Evolutionary conservation across 2,329 filamentous ascomycete species (phyloP).

Genomic region (Pestalotiopsis sp.): DNA sequence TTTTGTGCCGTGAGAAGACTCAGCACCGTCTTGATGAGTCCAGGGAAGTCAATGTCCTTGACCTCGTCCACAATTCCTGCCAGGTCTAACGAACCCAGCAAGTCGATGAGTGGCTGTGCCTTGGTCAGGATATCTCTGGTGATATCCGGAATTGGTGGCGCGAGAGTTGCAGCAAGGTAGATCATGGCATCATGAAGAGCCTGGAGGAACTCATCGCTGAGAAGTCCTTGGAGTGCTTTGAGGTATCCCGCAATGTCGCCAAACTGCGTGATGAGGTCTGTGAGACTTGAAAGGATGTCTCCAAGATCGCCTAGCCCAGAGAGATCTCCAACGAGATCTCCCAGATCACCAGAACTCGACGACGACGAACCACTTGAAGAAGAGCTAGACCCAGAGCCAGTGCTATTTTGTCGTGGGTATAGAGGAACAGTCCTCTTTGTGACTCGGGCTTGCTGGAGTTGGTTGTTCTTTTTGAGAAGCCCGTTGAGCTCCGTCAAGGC

Average conservation of each 20-base stretch:
- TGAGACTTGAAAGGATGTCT: constrained; percentile 23
- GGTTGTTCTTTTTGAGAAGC: constrained; percentile 37
- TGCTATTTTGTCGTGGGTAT: constrained; percentile 26
- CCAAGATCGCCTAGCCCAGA: constrained; percentile 27
- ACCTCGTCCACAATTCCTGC: constrained; percentile 27
- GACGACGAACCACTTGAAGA: constrained; percentile 12
- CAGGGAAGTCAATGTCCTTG: constrained; percentile 32
- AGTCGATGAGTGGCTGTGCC: constrained; percentile 27
- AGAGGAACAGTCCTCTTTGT: constrained; percentile 16
- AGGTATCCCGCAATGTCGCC: constrained; percentile 28
- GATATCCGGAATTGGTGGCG: constrained; percentile 34
- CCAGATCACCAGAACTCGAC: constrained; percentile 13
- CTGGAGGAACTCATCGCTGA: constrained; percentile 39
- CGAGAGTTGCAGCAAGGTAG: constrained; percentile 37
- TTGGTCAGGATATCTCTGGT: constrained; percentile 26
- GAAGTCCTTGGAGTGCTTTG: constrained; percentile 30
- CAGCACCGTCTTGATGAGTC: constrained; percentile 24
- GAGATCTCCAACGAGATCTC: constrained; percentile 13
- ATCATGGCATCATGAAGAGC: constrained; percentile 41
- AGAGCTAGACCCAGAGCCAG: constrained; percentile 17
- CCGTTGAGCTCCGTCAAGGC: constrained; percentile 41
- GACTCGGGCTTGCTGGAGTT: constrained; percentile 4
- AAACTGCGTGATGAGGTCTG: constrained; percentile 24
- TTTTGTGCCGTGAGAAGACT: constrained; percentile 7
- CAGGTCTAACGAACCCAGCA: constrained; percentile 26